These are phyloP conservation scores for Phialocephala sp. DNA, from an alignment of 2,329 filamentous ascomycete genomes.

Conservation along the genomic window DNA sequence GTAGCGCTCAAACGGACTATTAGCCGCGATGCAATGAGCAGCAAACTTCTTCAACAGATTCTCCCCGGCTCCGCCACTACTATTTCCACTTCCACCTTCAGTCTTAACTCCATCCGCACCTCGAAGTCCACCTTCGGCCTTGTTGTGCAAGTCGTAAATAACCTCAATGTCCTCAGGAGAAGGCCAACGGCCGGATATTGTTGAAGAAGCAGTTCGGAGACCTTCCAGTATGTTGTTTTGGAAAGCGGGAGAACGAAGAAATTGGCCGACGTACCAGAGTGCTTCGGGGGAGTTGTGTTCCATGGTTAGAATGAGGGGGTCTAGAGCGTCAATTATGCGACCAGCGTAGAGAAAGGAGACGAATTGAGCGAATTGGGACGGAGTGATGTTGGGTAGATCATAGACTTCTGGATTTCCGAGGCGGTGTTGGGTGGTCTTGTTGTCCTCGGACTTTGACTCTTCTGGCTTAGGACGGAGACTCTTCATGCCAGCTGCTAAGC, in stretches of 20 bases:
- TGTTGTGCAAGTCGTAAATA: not conserved
- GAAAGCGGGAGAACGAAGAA: conserved; percentile 8
- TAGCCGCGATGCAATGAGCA: not conserved
- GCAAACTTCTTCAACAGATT: not conserved
- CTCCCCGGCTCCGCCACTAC: not conserved
- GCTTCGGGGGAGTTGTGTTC: not conserved
- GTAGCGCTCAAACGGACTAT: not conserved
- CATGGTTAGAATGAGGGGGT: not conserved
- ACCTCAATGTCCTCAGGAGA: not conserved
- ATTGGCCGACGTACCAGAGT: conserved; percentile 8
- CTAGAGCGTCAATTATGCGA: not conserved
- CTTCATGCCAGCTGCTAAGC: too few species aligned
- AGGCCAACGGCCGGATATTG: not conserved
- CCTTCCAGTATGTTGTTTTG: conserved; percentile 14
- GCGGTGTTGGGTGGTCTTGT: not conserved
- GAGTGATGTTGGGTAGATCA: conserved; percentile 2
- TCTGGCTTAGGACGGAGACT: not conserved
- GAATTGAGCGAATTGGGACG: conserved; percentile 20
- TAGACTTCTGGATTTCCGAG: not conserved
- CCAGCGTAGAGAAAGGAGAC: conserved; percentile 22
- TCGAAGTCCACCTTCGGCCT: not conserved
- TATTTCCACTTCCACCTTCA: not conserved
- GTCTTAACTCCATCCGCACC: not conserved
- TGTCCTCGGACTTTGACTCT: too few species aligned
- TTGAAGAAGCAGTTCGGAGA: not conserved